Base-by-base conservation (phyloP, 164 flowering plant species). In the Magnolia kwangsiensis region DNA sequence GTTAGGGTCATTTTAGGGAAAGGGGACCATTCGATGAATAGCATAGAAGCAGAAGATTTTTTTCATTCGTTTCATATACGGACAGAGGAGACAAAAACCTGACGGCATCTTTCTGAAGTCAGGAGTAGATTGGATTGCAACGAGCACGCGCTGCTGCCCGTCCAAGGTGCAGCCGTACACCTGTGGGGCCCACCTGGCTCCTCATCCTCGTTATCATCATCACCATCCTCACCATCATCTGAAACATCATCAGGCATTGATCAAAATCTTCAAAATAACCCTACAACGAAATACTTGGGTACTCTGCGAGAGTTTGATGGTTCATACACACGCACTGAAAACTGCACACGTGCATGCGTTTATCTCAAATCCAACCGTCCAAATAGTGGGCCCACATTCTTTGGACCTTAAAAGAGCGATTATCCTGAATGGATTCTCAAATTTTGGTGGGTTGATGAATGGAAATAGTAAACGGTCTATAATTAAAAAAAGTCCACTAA, bases 71-170 rank as follows among this genome's bases (percentile, higher is more conserved):
- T 7, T 1, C 64, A 61, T 20, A 16, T 20, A 61, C 24, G 69
- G 69, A n/a, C 24, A 10, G 18, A 24, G 69, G 27, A 66, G 69
- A 66, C 69, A 66, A 13, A 66, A 66, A 9, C 23, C 31, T 66
- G 69, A 27, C 31, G 69, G 69, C 69, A 66, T 21, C 69, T 66
- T 66, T 66, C n/a, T 8, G 37, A 9, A 66, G 69, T 66, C 69
- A 6, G 69, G 27, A 66, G 23, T 21, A 66, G 69, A 66, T 21
- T 21, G 37, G 69, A 66, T 27, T 66, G 69, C 69, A 66, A 27
- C 23, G 0, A 66, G 69, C 69, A 66, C 27, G 69, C 69, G 69
- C 37, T 66, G 69, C 37, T 66, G 69, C 45, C 69, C 69, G 27
- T 11, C 5, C 11, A 24, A 66, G 69, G 37, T 27, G 27, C 69